These are phyloP conservation scores for Lasiosphaeria ovina DNA, from an alignment of 495 filamentous ascomycete genomes.

Conservation along the genomic window DNA sequence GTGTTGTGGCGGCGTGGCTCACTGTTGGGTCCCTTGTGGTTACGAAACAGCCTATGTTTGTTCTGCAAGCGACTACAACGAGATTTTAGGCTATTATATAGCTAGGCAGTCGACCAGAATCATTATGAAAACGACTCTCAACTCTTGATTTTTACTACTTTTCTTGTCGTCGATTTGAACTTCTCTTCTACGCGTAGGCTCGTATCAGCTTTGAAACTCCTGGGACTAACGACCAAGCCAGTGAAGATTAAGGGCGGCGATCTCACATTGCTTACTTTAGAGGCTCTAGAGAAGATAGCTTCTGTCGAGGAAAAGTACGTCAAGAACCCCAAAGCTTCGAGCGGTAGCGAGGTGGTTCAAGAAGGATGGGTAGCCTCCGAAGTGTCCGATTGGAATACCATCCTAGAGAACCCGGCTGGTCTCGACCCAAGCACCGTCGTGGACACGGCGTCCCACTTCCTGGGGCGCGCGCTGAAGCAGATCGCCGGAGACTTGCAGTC, in stretches of 20 bases:
- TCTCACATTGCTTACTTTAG: neutral
- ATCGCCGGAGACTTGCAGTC: neutral
- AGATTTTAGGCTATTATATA: no score
- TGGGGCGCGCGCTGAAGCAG: neutral
- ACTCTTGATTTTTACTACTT: no score
- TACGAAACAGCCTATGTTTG: no score
- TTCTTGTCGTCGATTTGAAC: no score
- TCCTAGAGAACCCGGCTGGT: neutral
- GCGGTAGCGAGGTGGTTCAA: neutral
- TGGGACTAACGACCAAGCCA: neutral
- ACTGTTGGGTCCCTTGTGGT: no score
- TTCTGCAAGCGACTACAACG: no score
- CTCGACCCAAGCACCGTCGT: constrained; percentile 5
- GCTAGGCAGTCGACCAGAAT: no score
- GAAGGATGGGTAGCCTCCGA: neutral
- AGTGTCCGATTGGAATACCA: neutral
- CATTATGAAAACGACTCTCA: no score
- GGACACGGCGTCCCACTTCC: neutral
- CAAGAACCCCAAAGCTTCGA: neutral
- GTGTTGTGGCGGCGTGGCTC: no score
- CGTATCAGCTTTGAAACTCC: no score
- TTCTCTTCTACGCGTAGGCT: no score
- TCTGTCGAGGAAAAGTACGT: neutral
- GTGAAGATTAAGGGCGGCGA: neutral
- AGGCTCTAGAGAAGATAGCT: neutral